Evolutionary conservation across 768 basidiomycete species (phyloP).

Genomic region (Rhizopogon roseolus): DNA sequence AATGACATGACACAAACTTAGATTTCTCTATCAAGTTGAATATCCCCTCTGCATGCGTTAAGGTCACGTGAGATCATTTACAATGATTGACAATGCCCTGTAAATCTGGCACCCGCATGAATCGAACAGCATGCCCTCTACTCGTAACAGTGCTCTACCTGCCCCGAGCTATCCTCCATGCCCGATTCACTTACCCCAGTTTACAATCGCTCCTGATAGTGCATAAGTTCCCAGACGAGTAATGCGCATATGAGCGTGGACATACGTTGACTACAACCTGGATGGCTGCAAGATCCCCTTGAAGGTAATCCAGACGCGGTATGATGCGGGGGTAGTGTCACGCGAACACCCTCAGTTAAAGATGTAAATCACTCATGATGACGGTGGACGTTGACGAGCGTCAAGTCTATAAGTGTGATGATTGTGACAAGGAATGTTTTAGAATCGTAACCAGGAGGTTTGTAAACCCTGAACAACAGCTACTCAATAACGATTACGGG

Average conservation of each 20-base stretch:
- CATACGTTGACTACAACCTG: slow-evolving; percentile 32
- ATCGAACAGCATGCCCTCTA: too few relatives aligned
- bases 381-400: slow-evolving; percentile 12
- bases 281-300: slow-evolving; percentile 54
- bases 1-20: too few relatives aligned
- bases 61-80: slow-evolving; percentile 14
- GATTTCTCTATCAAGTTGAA: background rate
- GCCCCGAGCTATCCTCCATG: slow-evolving; percentile 21
- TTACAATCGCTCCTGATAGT: slow-evolving; percentile 57
- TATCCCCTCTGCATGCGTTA: slow-evolving; percentile 5
- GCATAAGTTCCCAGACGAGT: slow-evolving; percentile 59
- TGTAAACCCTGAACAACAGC: slow-evolving; percentile 44
- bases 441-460: slow-evolving; percentile 52
- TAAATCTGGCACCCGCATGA: too few relatives aligned
- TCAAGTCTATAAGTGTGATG: slow-evolving; percentile 50
- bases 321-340: slow-evolving; percentile 46
- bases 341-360: slow-evolving; percentile 17
- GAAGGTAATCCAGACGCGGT: slow-evolving; percentile 63
- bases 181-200: slow-evolving; percentile 50
- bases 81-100: too few relatives aligned
- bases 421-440: slow-evolving; percentile 67
- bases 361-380: slow-evolving; percentile 12
- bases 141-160: slow-evolving; percentile 34
- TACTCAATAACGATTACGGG: background rate
- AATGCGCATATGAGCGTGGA: slow-evolving; percentile 55